Evolutionary conservation across 2,329 filamentous ascomycete genomes (phyloP).

Genomic region (Ophiostoma sp.): DNA sequence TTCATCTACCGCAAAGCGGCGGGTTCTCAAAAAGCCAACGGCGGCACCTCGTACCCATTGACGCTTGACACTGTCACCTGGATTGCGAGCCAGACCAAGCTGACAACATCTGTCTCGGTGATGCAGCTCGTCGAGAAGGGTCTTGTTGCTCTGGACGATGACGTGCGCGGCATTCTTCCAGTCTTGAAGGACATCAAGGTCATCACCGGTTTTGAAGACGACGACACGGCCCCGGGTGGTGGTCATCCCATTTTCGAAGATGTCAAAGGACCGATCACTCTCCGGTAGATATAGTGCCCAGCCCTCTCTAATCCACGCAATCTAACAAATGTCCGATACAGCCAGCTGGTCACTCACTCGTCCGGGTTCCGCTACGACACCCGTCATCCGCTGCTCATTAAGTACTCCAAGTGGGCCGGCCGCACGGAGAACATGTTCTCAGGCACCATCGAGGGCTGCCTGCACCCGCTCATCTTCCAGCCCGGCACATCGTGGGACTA

Average conservation of each 20-base stretch:
- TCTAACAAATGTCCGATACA: neutral
- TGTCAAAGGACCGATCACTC: neutral
- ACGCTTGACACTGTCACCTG: constrained; percentile 10
- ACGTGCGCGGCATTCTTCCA: neutral
- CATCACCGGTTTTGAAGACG: neutral
- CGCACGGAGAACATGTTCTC: constrained; percentile 1
- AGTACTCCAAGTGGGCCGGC: neutral
- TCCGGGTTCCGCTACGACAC: neutral
- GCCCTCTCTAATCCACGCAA: too few relatives aligned
- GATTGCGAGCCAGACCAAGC: constrained; percentile 21
- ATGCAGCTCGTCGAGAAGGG: neutral
- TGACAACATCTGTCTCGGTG: neutral
- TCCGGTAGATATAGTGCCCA: neutral
- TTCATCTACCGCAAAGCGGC: neutral
- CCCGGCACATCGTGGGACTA: neutral
- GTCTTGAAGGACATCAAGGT: neutral
- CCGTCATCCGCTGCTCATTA: neutral
- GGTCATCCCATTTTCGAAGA: neutral
- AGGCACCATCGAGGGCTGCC: neutral
- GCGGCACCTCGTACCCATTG: neutral
- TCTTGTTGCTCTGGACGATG: neutral
- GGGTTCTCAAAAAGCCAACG: neutral
- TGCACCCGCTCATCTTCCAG: neutral
- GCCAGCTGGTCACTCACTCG: neutral
- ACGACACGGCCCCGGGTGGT: neutral